Evolutionary conservation across 306 rosid genomes (phyloP).

Genomic region (Pachyrhizus erosus): DNA sequence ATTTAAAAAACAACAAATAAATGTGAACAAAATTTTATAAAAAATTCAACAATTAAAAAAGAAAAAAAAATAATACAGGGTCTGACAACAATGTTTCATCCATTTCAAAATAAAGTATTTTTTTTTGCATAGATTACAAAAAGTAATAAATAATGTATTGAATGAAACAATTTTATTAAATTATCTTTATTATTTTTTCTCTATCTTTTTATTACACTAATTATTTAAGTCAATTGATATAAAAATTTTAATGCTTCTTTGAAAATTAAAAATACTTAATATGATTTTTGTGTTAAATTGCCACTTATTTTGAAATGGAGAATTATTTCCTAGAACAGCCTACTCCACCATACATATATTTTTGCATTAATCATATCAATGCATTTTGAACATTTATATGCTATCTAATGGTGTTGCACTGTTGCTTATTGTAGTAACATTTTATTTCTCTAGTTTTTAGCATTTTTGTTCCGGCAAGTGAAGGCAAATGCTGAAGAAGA

Average conservation of each 20-base stretch:
- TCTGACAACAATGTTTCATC: no score
- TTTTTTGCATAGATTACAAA: no score
- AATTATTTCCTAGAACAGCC: not conserved
- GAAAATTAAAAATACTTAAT: not conserved
- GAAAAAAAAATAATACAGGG: no score
- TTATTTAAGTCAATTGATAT: not conserved
- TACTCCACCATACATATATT: not conserved
- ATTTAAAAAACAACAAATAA: no score
- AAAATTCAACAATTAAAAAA: no score
- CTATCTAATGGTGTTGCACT: not conserved
- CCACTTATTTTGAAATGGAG: not conserved
- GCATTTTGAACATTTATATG: not conserved
- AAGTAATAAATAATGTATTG: not conserved
- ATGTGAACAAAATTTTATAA: no score
- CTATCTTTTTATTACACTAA: not conserved
- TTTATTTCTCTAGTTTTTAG: not conserved
- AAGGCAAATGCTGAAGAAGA: not conserved
- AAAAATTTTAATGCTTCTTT: not conserved
- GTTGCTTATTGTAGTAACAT: not conserved
- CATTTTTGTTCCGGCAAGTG: slow-evolving; percentile 5
- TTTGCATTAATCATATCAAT: not conserved
- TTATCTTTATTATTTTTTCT: not conserved
- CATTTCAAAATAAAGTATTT: no score
- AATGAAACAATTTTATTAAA: not conserved
- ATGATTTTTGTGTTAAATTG: not conserved